These are phyloP conservation scores for Ascochyta viciae-villosae DNA, from an alignment of 2,329 filamentous ascomycete species.

Conservation along the genomic window DNA sequence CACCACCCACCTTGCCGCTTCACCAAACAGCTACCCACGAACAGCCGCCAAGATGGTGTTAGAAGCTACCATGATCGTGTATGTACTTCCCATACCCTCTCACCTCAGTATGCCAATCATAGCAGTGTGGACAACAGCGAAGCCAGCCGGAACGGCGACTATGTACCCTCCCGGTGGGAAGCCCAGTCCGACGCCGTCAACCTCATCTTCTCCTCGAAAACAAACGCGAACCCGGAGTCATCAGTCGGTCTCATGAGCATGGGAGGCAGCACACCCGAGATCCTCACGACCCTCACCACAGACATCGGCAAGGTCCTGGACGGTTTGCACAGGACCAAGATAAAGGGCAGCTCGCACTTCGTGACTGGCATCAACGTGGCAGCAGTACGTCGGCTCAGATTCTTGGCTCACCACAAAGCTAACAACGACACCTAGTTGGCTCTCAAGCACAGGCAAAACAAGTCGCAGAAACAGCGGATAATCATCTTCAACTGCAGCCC, in stretches of 20 bases:
- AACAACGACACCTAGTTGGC: conserved; percentile 69
- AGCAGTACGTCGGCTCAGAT: conserved; percentile 74
- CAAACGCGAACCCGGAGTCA: conserved; percentile 93
- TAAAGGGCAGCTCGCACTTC: conserved; percentile 85
- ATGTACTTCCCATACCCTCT: conserved; percentile 28
- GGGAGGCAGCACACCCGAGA: conserved; percentile 96
- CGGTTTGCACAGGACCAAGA: conserved; percentile 81
- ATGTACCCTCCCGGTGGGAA: conserved; percentile 89
- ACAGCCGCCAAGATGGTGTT: conserved; percentile 79
- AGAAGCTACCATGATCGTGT: conserved; percentile 98
- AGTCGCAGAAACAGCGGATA: conserved; percentile 94
- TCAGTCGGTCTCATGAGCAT: conserved; percentile 98
- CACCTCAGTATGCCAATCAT: conserved; percentile 30
- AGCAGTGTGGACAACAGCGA: conserved; percentile 94
- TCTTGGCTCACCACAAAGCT: conserved; percentile 77
- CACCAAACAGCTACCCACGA: conserved; percentile 13
- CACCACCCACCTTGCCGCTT: conserved; percentile 19
- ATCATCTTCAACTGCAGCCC: conserved; percentile 96
- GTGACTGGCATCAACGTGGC: conserved; percentile 96
- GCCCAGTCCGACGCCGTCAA: conserved; percentile 95
- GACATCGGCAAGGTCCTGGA: conserved; percentile 96
- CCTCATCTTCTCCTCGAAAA: conserved; percentile 95
- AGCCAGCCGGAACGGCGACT: conserved; percentile 95
- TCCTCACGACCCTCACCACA: conserved; percentile 93
- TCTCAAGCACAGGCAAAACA: conserved; percentile 97